Conservation (phyloP, 371 early-diverging fungal genomes). For the Phascolomyces articulosus region DNA sequence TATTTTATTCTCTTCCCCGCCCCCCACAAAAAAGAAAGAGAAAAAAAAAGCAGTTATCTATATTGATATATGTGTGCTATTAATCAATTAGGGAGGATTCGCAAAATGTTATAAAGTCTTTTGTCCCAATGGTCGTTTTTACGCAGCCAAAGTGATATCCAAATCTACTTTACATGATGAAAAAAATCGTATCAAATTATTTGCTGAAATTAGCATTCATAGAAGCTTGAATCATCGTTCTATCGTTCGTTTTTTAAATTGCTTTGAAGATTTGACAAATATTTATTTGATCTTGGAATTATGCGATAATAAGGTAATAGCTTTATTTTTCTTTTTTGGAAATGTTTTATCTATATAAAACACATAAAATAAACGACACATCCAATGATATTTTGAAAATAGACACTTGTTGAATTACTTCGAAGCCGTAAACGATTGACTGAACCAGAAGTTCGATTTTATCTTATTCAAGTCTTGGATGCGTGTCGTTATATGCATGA, state of each 20-base stretch:
- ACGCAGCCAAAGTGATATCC: constrained; percentile 84
- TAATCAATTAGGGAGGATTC: constrained; percentile 80
- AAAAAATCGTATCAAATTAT: constrained; percentile 72
- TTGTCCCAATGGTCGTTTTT: constrained; percentile 41
- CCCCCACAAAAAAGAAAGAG: neutral
- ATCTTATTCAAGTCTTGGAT: constrained; percentile 82
- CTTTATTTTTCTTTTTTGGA: neutral
- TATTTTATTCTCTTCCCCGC: neutral
- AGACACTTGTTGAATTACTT: constrained; percentile 86
- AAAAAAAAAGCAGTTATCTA: too few species aligned
- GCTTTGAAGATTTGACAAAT: constrained; percentile 88
- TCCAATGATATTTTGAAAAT: too few species aligned
- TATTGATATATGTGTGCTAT: too few species aligned
- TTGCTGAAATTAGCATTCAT: constrained; percentile 92
- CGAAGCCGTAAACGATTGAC: constrained; percentile 78
- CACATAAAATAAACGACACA: too few species aligned
- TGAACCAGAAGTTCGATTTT: constrained; percentile 91
- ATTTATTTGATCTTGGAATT: constrained; percentile 96
- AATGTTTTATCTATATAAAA: too few species aligned
- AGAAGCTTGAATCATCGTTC: constrained; percentile 73
- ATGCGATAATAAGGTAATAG: constrained; percentile 83
- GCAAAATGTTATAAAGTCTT: constrained; percentile 81
- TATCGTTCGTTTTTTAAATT: constrained; percentile 85
- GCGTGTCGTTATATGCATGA: constrained; percentile 91
- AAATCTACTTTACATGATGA: constrained; percentile 60